Evolutionary conservation across 2,329 filamentous ascomycete species (phyloP), one percentile per base, ranked within the genome.

Genomic region (Calonectria pteridis): DNA sequence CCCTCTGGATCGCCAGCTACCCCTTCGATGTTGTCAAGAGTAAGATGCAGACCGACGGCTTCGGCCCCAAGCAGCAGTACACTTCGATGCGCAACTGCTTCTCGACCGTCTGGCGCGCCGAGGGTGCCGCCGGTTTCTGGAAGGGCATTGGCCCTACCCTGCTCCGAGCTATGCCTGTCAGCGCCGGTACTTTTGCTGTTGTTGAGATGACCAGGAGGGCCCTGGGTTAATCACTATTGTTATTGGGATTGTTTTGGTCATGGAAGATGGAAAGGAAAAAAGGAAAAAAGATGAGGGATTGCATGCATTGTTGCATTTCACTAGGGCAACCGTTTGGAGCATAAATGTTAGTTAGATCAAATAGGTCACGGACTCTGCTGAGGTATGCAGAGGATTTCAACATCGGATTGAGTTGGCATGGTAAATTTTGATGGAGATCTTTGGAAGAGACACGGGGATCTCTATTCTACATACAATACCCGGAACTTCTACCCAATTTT

Each of bases 11-110:
- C 69, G 90, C 90, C 43, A 98, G 95, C 82, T 99, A 99, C 86
- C 97, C 97, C 28, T 94, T 99, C 77, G 97, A 99, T 86, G 96
- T 99, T 33, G 87, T 99, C 86, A 99, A 99, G 94, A 98, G 95
- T 86, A 98, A 98, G 91, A 98, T 98, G 96, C 97, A 99, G 90
- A 98, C 94, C 72, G 97, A 99, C 86, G 96, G 94, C 0, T 97
- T 98, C 83, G 95, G 94, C 6, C 75, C 84, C 63, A 86, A 90
- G 76, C 92, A 93, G 87, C 90, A 89, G 83, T 99, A 94, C 86
- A 91, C 87, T 83, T 93, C 88, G 70, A 98, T 98, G 96, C 91
- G 93, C 66, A 94, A 97, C 85, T 97, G 95, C 87, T 97, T 98
- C 85, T 90, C 88, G 73, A 92, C 98, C 88, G 97, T 94, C 2